Base-by-base conservation (phyloP, 2,329 filamentous ascomycete species). In the Corynespora cassiicola region DNA sequence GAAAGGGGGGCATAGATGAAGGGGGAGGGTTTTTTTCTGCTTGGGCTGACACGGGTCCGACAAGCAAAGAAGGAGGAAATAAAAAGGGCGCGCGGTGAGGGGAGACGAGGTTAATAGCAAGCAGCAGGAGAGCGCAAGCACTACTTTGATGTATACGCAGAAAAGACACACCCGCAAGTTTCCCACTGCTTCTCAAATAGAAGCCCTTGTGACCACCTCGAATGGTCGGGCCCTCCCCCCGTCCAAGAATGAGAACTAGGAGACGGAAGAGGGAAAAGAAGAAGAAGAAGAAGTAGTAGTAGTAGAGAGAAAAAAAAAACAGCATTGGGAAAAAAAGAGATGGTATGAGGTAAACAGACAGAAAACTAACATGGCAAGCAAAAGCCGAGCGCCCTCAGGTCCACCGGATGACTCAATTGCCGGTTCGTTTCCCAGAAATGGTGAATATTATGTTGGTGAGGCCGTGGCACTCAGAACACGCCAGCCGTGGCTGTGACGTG, bases 391-490 rank as follows among this genome's bases (percentile, higher is more conserved):
- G 58, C 56, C n/a, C 61, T 58, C 34, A 22, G 20, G 42, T 56
- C 56, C 56, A 53, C 49, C 52, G 47, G 37, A 49, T 46, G 48
- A 56, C 47, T 53, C 54, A 43, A 50, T 46, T 36, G 46, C 51
- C 42, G 51, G 52, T 47, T 56, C 52, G 36, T 40, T 54, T 52
- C 52, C 58, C 54, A 55, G 47, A 55, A 40, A 36, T 50, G 52
- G 42, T 48, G 47, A 18, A 31, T 61, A 61, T 66, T 65, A 63
- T 63, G 51, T 59, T 55, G 55, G 46, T 47, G 45, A 50, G 49
- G 42, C 45, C 39, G 39, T 48, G 47, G 43, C 50, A 45, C 47
- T 43, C 45, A 45, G 36, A 48, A 40, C 47, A 54, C 52, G 52
- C 46, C 43, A n/a, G n/a, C n/a, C n/a, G n/a, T n/a, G n/a, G n/a